phyloP scores from a whole-genome alignment of 495 filamentous ascomycete species.

The Podospora fimiseda region DNA sequence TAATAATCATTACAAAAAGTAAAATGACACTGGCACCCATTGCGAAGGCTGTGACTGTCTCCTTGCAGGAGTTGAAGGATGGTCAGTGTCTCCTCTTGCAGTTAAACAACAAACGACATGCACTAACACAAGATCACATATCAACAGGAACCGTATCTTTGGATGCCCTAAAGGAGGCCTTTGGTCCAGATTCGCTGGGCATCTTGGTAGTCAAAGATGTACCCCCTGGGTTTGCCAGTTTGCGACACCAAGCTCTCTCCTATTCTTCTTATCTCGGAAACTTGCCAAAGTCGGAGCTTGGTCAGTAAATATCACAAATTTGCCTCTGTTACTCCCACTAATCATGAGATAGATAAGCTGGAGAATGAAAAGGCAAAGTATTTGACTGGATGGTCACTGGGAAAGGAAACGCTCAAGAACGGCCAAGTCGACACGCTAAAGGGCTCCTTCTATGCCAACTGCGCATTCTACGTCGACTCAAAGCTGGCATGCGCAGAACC shows the following conservation, averaged over 20 bases:
- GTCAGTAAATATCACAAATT: constrained; percentile 43
- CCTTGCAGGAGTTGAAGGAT: constrained; percentile 45
- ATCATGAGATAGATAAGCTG: constrained; percentile 44
- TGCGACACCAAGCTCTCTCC: constrained; percentile 70
- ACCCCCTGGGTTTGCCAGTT: constrained; percentile 55
- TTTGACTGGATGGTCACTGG: constrained; percentile 70
- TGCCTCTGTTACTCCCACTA: too few species aligned
- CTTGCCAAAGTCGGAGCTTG: constrained; percentile 63
- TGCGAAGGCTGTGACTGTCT: constrained; percentile 46
- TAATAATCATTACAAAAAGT: not conserved
- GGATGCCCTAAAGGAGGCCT: constrained; percentile 71
- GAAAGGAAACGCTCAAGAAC: constrained; percentile 88
- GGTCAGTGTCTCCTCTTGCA: constrained; percentile 38
- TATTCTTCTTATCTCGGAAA: constrained; percentile 87
- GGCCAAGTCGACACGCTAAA: constrained; percentile 88
- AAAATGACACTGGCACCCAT: constrained; percentile 33
- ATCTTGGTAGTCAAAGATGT: constrained; percentile 89
- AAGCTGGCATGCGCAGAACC: constrained; percentile 52
- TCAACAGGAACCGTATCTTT: constrained; percentile 60
- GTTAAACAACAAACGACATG: too few species aligned
- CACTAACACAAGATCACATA: too few species aligned
- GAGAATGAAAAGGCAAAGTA: constrained; percentile 60
- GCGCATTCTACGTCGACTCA: constrained; percentile 78
- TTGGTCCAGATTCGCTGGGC: constrained; percentile 85
- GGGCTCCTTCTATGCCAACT: constrained; percentile 95